Evolutionary conservation across 2,329 filamentous ascomycete genomes (phyloP), one percentile per base, ranked within the genome.

Genomic region (Colletotrichum karsti): DNA sequence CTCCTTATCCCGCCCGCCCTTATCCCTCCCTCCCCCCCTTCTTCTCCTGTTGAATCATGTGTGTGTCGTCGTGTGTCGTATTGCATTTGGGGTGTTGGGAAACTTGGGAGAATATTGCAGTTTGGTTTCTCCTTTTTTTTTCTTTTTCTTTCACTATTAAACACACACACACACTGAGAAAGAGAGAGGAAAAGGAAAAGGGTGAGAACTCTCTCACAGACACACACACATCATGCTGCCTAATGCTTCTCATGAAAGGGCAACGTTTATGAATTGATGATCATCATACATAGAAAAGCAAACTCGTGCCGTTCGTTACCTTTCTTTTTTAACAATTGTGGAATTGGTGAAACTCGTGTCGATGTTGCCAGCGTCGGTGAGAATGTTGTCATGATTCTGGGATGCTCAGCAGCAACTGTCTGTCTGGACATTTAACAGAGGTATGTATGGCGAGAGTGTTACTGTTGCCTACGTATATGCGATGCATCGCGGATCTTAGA

Each of bases 211-310:
- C 41, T 28, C 24, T 6, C 51, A 51, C 51, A 2, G 13, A n/a
- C 18, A 30, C 35, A 55, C 51, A 37, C 48, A 51, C 60, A 54
- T 65, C 56, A 61, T 46, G 56, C 56, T 65, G 63, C 63, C 56
- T 65, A 65, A 65, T 65, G 63, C 63, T 54, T 62, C 63, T 65
- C 33, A 65, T 54, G 63, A 65, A 65, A 58, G 57, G 63, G 56
- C 51, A 55, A 65, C 63, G 63, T 65, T 65, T 65, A 65, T 65
- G 63, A 65, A 62, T 65, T 65, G 63, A 65, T 62, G 63, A 65
- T 62, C 30, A 65, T 65, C 63, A 65, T 62, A 65, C 56, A 65
- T 62, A 62, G 63, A 61, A 65, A 62, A 62, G 57, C 46, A 39
- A 55, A 50, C 20, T 58, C 51, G 18, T 61, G 60, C 48, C 42